Base-by-base conservation (phyloP, 305 asterid genomes). In the Solanum hybrid region DNA sequence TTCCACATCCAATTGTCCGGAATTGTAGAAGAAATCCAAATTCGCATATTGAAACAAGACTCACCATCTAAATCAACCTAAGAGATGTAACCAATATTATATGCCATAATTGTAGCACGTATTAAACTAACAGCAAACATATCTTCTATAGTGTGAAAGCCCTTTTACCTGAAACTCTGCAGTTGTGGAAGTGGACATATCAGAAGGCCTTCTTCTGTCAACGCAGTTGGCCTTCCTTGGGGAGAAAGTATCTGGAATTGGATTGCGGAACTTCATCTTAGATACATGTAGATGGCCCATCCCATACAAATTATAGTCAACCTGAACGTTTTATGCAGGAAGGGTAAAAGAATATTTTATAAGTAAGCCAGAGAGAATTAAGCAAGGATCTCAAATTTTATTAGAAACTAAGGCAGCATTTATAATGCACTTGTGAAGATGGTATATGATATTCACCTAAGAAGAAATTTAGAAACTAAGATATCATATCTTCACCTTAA, bases 221-320 rank as follows among this genome's bases (percentile, higher is more conserved):
- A 89, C 64, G 90, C 88, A 69, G 82, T 88, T 91, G 87, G 90
- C 90, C 88, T 92, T 95, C 91, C 88, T 92, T 76, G 82, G 93
- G 82, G 92, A 89, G 91, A 91, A 92, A 92, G 91, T 92, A 92
- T 94, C 96, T 85, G 99, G 99, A 83, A 97, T 92, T 77, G 99
- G 99, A 93, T 87, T 91, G 90, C 99, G 98, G 92, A 97, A 97
- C 92, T 94, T 97, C 91, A 95, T 88, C 93, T 95, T 97, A 79
- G 98, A 94, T 84, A 95, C 94, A 79, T 97, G 99, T 89, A 97
- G 91, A 92, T 95, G 99, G 37, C 99, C 97, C 99, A 97, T 97
- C 89, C 99, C 99, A 87, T 94, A 96, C 94, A 97, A 93, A 93
- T 95, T 96, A 93, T 97, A 94, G 94, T 97, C 99, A 89, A 97